These are phyloP conservation scores for Oryza nivara DNA, from an alignment of 176 grass and related monocot genomes.

Conservation along the genomic window DNA sequence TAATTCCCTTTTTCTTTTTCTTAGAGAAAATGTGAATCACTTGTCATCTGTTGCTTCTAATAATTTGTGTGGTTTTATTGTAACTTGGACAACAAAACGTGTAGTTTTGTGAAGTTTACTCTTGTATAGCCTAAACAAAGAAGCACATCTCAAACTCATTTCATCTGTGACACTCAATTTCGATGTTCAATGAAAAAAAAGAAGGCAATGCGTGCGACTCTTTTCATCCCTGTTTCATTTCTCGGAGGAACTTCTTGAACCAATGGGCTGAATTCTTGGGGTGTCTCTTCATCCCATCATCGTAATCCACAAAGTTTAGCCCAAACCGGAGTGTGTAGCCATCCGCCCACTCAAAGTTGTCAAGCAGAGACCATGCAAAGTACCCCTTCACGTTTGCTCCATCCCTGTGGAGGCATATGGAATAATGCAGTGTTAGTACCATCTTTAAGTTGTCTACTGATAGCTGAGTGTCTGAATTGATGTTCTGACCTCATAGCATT, in stretches of 20 bases:
- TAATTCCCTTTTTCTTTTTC: no score
- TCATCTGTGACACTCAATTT: no score
- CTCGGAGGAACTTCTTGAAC: slow-evolving; percentile 58
- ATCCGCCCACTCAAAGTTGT: slow-evolving; percentile 59
- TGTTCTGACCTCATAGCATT: slow-evolving; percentile 58
- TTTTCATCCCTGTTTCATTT: background rate
- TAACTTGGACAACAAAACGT: no score
- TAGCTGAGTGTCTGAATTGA: background rate
- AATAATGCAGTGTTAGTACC: background rate
- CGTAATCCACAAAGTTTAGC: slow-evolving; percentile 60
- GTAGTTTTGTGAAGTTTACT: no score
- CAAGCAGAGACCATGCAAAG: slow-evolving; percentile 64
- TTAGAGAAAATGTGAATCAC: no score
- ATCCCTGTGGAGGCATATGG: slow-evolving; percentile 31
- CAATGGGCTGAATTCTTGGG: slow-evolving; percentile 58
- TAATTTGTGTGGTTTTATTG: no score
- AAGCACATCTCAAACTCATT: no score
- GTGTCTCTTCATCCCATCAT: slow-evolving; percentile 51
- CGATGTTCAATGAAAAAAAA: background rate
- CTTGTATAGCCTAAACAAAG: no score
- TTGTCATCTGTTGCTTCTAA: no score
- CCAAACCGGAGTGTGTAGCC: slow-evolving; percentile 68
- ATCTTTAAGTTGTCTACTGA: background rate
- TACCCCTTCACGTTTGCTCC: slow-evolving; percentile 71
- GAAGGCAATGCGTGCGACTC: background rate